phyloP scores from a whole-genome alignment of 2,329 filamentous ascomycete genomes.

The Xylaria sp. region DNA sequence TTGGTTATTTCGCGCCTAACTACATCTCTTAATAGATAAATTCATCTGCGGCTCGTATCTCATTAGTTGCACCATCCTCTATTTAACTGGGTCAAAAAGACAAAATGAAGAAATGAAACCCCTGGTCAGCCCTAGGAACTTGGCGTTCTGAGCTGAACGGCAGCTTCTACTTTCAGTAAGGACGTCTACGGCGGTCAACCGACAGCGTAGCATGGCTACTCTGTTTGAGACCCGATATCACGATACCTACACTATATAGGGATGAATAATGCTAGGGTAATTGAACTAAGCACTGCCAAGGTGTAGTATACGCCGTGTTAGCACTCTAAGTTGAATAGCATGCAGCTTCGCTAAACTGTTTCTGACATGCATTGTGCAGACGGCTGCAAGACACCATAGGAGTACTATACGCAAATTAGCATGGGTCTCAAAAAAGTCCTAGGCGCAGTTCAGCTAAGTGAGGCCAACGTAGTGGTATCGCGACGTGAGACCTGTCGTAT shows the following conservation, averaged over 20 bases:
- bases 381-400: neutral
- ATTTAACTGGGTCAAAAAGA: neutral
- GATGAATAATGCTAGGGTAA: neutral
- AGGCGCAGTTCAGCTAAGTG: neutral
- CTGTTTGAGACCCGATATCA: neutral
- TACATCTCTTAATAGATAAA: neutral
- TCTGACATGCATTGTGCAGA: neutral
- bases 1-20: too few species aligned
- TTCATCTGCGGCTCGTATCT: neutral
- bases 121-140: constrained; percentile 2
- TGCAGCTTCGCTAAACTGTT: neutral
- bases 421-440: neutral
- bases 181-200: neutral
- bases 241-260: neutral
- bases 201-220: neutral
- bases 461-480: neutral
- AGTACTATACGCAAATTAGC: neutral
- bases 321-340: neutral
- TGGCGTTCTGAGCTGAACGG: neutral
- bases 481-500: neutral
- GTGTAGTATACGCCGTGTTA: neutral
- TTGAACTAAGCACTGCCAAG: neutral
- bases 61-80: neutral
- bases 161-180: neutral
- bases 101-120: neutral